Conservation (phyloP, 2,329 filamentous ascomycete species). For the Capronia coronata region DNA sequence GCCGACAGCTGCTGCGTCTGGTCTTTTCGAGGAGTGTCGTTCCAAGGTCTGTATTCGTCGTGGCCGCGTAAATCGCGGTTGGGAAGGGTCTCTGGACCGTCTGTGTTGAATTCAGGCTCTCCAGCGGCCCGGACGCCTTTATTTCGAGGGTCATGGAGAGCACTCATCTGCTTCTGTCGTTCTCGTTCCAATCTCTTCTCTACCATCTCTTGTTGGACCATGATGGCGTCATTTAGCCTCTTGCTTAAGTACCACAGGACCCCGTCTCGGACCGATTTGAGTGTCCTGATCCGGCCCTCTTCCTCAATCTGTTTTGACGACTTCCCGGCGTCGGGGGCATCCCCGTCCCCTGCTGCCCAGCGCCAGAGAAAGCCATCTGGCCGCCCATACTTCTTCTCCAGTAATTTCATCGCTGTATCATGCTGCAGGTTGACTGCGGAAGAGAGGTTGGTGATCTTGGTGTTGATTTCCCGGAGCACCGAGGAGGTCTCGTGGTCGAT, state of each 20-base stretch:
- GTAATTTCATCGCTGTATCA: constrained; percentile 63
- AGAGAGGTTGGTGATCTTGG: constrained; percentile 69
- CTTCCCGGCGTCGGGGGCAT: constrained; percentile 45
- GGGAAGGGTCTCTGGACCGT: constrained; percentile 1
- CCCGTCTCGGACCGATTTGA: constrained; percentile 68
- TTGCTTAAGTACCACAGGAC: constrained; percentile 76
- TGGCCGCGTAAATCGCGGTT: constrained; percentile 24
- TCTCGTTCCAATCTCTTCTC: constrained; percentile 78
- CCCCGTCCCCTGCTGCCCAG: constrained; percentile 54
- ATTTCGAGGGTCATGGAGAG: constrained; percentile 62
- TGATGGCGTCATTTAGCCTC: constrained; percentile 67
- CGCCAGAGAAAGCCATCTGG: constrained; percentile 52
- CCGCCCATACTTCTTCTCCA: constrained; percentile 64
- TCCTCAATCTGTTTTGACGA: constrained; percentile 63
- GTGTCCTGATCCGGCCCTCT: constrained; percentile 61
- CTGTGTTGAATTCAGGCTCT: not conserved
- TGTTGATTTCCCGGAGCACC: constrained; percentile 76
- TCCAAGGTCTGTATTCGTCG: constrained; percentile 27
- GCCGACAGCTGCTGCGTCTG: constrained; percentile 55
- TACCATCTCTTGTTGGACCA: constrained; percentile 84
- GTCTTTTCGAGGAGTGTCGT: constrained; percentile 30
- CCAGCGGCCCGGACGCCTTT: constrained; percentile 17
- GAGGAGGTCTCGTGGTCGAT: constrained; percentile 83
- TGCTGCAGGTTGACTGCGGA: constrained; percentile 77
- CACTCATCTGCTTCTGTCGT: constrained; percentile 81